Conservation (phyloP, 2,329 filamentous ascomycete species). For the Aschersonia sp. region DNA sequence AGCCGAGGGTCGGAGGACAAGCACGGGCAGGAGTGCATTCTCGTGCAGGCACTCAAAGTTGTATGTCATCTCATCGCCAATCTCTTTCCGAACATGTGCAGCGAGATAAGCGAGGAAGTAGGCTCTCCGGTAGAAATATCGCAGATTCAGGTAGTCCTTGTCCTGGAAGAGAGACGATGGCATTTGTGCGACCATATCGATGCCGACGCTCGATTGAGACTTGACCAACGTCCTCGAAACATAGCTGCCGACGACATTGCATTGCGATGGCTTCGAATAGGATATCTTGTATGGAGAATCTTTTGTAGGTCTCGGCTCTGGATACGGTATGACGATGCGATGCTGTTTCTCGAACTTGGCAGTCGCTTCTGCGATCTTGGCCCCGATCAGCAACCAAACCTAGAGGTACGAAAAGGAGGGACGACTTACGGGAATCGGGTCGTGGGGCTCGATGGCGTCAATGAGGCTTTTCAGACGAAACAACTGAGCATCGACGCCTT, state of each 20-base stretch:
- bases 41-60: constrained; percentile 55
- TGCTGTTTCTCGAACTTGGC: constrained; percentile 52
- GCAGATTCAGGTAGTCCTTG: constrained; percentile 84
- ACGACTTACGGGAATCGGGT: constrained; percentile 30
- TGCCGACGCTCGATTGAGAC: constrained; percentile 37
- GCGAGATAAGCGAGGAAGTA: constrained; percentile 81
- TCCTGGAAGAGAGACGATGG: constrained; percentile 70
- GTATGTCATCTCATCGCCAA: constrained; percentile 38
- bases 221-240: constrained; percentile 60
- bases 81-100: constrained; percentile 46
- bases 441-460: constrained; percentile 34
- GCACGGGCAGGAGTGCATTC: constrained; percentile 61
- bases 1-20: constrained; percentile 26
- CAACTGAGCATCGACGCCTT: constrained; percentile 32
- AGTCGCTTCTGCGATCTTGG: constrained; percentile 52
- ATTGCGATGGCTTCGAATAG: constrained; percentile 58
- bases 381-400: background rate
- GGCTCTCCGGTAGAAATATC: constrained; percentile 88
- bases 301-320: constrained; percentile 60
- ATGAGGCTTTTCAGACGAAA: constrained; percentile 37
- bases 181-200: constrained; percentile 84
- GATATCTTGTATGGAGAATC: constrained; percentile 71
- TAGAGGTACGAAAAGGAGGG: background rate
- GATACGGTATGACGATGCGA: constrained; percentile 67
- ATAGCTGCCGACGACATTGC: constrained; percentile 86